These are phyloP conservation scores for Takashimella tepidaria DNA, from an alignment of 1,284 basidiomycete species.

Conservation along the genomic window DNA sequence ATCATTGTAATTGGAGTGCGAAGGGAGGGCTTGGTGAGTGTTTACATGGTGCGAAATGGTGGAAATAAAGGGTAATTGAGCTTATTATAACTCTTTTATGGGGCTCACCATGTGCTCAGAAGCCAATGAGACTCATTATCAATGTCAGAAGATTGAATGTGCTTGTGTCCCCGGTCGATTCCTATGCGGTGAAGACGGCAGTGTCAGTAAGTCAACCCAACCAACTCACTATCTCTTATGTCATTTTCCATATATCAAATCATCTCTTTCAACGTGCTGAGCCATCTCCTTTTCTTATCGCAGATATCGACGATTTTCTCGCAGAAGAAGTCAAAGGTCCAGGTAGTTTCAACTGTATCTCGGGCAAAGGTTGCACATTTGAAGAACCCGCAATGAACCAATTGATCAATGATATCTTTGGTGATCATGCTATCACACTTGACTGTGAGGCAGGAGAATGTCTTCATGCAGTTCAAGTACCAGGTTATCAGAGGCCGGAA, in stretches of 20 bases:
- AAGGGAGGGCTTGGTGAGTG: slow-evolving; percentile 28
- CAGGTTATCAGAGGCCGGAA: slow-evolving; percentile 76
- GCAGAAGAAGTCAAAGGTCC: slow-evolving; percentile 86
- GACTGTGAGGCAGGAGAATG: slow-evolving; percentile 88
- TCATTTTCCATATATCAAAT: too few species aligned
- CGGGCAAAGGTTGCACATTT: slow-evolving; percentile 70
- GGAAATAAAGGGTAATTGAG: neutral
- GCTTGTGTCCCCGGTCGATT: slow-evolving; percentile 87
- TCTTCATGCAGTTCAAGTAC: slow-evolving; percentile 86
- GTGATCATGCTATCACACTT: slow-evolving; percentile 82
- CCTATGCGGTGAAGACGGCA: slow-evolving; percentile 92
- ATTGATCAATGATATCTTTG: slow-evolving; percentile 88
- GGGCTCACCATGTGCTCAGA: too few species aligned
- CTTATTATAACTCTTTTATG: too few species aligned
- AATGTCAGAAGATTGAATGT: slow-evolving; percentile 78
- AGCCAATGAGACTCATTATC: slow-evolving; percentile 67
- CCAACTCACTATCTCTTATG: too few species aligned
- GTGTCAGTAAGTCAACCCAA: slow-evolving; percentile 66
- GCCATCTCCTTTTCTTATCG: too few species aligned
- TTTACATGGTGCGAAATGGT: neutral
- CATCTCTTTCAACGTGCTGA: too few species aligned
- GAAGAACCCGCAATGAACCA: slow-evolving; percentile 95
- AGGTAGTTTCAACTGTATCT: slow-evolving; percentile 76
- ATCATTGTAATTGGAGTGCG: slow-evolving; percentile 49
- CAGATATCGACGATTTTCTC: slow-evolving; percentile 92